Evolutionary conservation across 345 rosid species (phyloP).

Genomic region (Citrus reticulata): DNA sequence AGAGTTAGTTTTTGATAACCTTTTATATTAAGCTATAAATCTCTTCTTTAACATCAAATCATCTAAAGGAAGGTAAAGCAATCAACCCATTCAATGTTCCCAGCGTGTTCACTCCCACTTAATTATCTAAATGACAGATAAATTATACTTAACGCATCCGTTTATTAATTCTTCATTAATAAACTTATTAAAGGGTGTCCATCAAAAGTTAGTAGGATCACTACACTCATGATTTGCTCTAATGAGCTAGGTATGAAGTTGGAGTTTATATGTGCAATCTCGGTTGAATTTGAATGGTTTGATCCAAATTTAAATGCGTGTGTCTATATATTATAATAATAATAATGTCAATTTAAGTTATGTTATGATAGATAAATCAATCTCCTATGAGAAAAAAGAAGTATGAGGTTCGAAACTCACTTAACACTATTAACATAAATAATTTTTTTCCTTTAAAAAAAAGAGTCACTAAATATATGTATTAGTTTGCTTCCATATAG

Average conservation of each 20-base stretch:
- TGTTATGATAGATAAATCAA: no score
- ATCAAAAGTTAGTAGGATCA: neutral
- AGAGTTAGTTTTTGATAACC: slow-evolving; percentile 12
- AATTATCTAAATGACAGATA: neutral
- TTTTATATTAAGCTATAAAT: slow-evolving; percentile 20
- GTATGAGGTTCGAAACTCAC: no score
- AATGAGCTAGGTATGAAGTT: neutral
- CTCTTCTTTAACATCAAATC: slow-evolving; percentile 10
- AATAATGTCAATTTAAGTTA: no score
- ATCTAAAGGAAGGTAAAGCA: neutral
- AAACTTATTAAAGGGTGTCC: neutral
- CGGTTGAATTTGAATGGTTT: neutral
- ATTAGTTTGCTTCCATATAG: no score
- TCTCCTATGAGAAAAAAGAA: no score
- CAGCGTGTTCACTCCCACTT: neutral
- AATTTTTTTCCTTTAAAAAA: no score
- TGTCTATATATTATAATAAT: no score
- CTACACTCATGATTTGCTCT: neutral
- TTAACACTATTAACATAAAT: no score
- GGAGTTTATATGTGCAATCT: neutral
- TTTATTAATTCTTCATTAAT: neutral
- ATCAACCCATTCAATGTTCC: slow-evolving; percentile 1
- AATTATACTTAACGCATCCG: neutral
- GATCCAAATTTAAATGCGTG: neutral
- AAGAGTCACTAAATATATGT: no score